Conservation (phyloP, 2,329 filamentous ascomycete genomes). For the Aspergillus jensenii region DNA sequence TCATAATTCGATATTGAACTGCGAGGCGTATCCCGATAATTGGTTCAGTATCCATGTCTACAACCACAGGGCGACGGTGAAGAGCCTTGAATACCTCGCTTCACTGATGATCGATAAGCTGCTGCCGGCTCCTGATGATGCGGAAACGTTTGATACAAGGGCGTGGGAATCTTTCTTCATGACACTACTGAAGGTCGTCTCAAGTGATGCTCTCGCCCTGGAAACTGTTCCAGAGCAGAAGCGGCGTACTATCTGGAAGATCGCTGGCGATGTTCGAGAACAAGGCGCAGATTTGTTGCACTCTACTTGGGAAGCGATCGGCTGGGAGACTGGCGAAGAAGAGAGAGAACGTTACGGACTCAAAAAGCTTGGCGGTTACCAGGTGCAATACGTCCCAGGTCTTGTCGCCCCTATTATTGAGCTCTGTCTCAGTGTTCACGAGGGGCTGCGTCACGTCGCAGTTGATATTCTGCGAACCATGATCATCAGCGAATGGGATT, state of each 20-base stretch:
- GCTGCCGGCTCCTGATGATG: slow-evolving; percentile 85
- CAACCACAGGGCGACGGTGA: slow-evolving; percentile 87
- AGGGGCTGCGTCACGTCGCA: slow-evolving; percentile 82
- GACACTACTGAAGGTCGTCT: slow-evolving; percentile 82
- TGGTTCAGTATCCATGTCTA: slow-evolving; percentile 95
- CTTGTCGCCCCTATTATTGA: slow-evolving; percentile 90
- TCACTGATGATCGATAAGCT: slow-evolving; percentile 78
- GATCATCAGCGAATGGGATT: slow-evolving; percentile 97
- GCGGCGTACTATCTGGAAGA: slow-evolving; percentile 94
- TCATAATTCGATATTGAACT: slow-evolving; percentile 83
- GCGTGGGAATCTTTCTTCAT: slow-evolving; percentile 93
- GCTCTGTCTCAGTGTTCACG: slow-evolving; percentile 91
- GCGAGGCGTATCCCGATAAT: slow-evolving; percentile 81
- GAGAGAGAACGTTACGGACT: slow-evolving; percentile 76
- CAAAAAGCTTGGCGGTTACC: slow-evolving; percentile 87
- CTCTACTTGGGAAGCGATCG: slow-evolving; percentile 89
- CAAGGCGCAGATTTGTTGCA: slow-evolving; percentile 83
- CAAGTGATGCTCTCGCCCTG: slow-evolving; percentile 81
- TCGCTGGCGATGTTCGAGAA: slow-evolving; percentile 92
- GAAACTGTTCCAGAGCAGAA: slow-evolving; percentile 98
- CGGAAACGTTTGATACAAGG: slow-evolving; percentile 87
- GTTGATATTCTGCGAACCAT: slow-evolving; percentile 94
- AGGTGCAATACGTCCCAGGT: slow-evolving; percentile 95
- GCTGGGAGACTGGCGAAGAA: slow-evolving; percentile 86
- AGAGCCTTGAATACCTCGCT: slow-evolving; percentile 77